Conservation (phyloP, 768 basidiomycete species). For the Grammothele lineata region DNA sequence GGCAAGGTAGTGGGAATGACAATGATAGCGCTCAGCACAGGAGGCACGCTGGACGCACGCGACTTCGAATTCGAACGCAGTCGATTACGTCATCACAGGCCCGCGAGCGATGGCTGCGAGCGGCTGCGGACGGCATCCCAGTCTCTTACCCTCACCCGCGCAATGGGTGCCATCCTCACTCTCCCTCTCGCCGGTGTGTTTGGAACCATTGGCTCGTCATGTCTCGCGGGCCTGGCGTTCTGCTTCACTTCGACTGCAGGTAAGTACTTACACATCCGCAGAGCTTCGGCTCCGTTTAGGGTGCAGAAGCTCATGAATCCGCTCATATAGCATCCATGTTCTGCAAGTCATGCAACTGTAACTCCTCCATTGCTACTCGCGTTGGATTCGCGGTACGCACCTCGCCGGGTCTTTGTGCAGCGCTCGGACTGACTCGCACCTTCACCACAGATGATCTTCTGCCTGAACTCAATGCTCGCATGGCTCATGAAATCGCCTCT, state of each 20-base stretch:
- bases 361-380: slow-evolving; percentile 95
- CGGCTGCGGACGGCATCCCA: too few relatives aligned
- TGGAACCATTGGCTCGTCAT: slow-evolving; percentile 75
- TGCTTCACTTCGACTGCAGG: slow-evolving; percentile 86
- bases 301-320: too few relatives aligned
- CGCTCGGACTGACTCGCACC: too few relatives aligned
- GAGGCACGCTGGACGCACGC: too few relatives aligned
- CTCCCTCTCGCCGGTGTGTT: slow-evolving; percentile 67
- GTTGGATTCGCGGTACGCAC: slow-evolving; percentile 89
- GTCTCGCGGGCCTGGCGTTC: slow-evolving; percentile 77
- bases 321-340: slow-evolving; percentile 93
- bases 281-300: neutral
- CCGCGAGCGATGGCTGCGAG: too few relatives aligned
- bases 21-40: too few relatives aligned
- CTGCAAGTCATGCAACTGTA: slow-evolving; percentile 98
- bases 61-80: too few relatives aligned
- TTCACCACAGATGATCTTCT: slow-evolving; percentile 78
- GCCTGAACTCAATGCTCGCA: slow-evolving; percentile 90
- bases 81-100: too few relatives aligned
- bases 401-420: too few relatives aligned
- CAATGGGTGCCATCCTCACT: slow-evolving; percentile 74
- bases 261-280: slow-evolving; percentile 25
- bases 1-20: too few relatives aligned
- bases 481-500: slow-evolving; percentile 95
- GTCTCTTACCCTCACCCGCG: too few relatives aligned